phyloP scores from a whole-genome alignment of 441 rosid species.

The Populus hybrid region DNA sequence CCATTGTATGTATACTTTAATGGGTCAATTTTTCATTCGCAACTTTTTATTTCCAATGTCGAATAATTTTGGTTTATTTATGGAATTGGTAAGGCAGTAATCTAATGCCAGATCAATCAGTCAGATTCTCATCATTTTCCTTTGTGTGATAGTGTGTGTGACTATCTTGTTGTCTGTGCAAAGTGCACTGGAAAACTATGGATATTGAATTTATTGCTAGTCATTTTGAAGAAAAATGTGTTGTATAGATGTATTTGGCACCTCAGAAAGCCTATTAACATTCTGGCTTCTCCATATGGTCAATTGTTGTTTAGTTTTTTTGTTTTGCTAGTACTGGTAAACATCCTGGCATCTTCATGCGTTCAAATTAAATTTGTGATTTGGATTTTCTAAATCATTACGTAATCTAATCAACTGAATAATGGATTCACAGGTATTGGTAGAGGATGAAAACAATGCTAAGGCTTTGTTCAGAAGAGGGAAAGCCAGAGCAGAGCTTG shows the following conservation, averaged over 20 bases:
- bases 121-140: not conserved
- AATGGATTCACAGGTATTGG: constrained; percentile 53
- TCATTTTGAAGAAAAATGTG: not conserved
- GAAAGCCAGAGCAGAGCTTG: constrained; percentile 85
- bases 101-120: not conserved
- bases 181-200: too few species aligned
- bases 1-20: constrained; percentile 47
- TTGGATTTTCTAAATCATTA: not conserved
- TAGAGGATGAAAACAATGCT: constrained; percentile 83
- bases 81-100: not conserved
- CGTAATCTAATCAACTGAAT: not conserved
- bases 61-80: not conserved
- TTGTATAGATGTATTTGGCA: not conserved
- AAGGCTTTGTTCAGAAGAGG: constrained; percentile 94
- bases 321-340: not conserved
- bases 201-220: not conserved
- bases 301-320: not conserved
- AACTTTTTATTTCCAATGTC: not conserved
- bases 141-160: not conserved
- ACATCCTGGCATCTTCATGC: not conserved
- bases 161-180: not conserved
- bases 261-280: not conserved
- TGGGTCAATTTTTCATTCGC: not conserved
- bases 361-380: not conserved
- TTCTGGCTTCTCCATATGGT: not conserved